Percentiles rank a stretch among this genome's conserved stretches.
These are phyloP conservation scores for Dendrobium officinale DNA, from an alignment of 106 monocot species.

Conservation along the genomic window DNA sequence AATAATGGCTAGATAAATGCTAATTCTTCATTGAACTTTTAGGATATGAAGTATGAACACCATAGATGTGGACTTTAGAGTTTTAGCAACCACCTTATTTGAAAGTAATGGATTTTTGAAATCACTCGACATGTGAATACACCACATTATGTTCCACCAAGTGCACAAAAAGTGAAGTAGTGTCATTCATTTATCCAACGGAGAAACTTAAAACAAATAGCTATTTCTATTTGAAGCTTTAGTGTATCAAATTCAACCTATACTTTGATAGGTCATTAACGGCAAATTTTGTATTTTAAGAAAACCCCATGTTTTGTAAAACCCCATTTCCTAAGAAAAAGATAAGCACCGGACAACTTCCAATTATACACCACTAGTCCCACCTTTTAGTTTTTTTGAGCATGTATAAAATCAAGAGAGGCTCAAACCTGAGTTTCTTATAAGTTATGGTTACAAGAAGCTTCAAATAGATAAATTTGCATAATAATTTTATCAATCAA, in stretches of 20 bases:
- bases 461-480: neutral
- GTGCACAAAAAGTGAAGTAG: neutral
- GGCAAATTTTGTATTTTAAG: neutral
- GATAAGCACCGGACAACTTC: neutral
- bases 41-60: neutral
- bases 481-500: no score
- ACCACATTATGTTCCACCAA: neutral
- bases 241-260: neutral
- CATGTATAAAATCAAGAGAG: neutral
- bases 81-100: no score
- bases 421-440: neutral
- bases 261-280: neutral
- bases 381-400: neutral
- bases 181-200: neutral
- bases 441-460: neutral
- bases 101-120: neutral
- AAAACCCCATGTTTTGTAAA: neutral
- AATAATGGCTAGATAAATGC: neutral
- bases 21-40: neutral
- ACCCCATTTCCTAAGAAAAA: neutral
- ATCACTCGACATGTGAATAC: neutral
- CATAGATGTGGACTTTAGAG: no score
- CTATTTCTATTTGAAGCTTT: neutral
- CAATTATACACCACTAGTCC: neutral
- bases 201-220: neutral